Evolutionary conservation across 768 basidiomycete species (phyloP), one percentile per base, ranked within the genome.

Genomic region (Lactarius pseudohatsudake): DNA sequence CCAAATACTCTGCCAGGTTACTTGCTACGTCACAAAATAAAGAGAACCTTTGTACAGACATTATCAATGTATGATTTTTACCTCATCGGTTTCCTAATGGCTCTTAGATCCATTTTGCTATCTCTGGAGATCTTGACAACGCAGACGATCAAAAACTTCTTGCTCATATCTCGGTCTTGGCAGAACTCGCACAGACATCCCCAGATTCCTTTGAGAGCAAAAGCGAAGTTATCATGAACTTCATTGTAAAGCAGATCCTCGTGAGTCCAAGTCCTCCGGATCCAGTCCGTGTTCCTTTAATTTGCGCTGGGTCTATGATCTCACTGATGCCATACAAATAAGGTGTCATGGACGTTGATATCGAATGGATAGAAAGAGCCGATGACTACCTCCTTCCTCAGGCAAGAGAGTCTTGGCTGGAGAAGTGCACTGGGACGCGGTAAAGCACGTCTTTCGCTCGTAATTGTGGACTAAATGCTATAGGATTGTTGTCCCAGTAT

Each of bases 1-100:
- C 93, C 22, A 98, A 98, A 75, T 96, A 92, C 75, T 91, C 94
- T 1, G 86, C 91, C 2, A 84, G 94, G 26, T 79, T 91, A 40
- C 73, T 96, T 61, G 81, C 68, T 6, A 11, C 50, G 59, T 70
- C 81, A 45, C 84, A 83, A 70, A 81, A 85, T 55, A 79, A 82
- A 16, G 80, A 81, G 8, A 78, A 82, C 2, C 69, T 80, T 1
- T 86, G 88, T 68, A 73, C 75, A 1, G 77, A 84, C 11, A 79
- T 92, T 11, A 80, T 94, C 36, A 85, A 91, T 70, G 95, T 94
- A 69, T 59, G 81, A 75, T n/a, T 34, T 43, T 6, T 13, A 8
- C 36, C 36, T 18, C 30, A 11, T 36, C 59, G 3, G 41, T 56
- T 4, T 32, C 65, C 40, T 41, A 41, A 11, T 57, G 50, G 22